Base-by-base conservation (phyloP, 768 basidiomycete species). In the Tylopilus sp. region DNA sequence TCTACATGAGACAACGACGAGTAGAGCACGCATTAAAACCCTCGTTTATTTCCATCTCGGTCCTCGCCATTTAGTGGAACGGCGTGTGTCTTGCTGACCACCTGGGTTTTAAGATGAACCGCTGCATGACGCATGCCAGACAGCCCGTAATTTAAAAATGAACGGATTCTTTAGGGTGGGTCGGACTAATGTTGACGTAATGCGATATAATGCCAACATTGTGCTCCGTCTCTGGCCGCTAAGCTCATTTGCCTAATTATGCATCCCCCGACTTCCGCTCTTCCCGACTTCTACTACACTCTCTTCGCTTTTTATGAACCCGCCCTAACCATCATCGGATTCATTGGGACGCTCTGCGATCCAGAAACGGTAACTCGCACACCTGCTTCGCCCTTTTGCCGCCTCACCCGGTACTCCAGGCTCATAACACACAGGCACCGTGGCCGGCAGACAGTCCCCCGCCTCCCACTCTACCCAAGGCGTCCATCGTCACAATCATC, bases 241-340 rank as follows among this genome's bases (percentile, higher is more conserved):
- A n/a, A n/a, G 28, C 26, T n/a, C 12, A 33, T 25, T 28, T 44
- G 26, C 54, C 52, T 48, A 28, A 28, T 28, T 56, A 79, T 79
- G 78, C 68, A 66, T 31, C 53, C 65, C 26, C 69, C 75, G 15
- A 64, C 69, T 35, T 86, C 87, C 55, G 83, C 88, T 36, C 75
- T 91, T 58, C 86, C 88, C 18, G 77, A 79, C 59, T 75, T 81
- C 53, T 91, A 91, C 70, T 90, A 82, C 69, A 75, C 80, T 40
- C 73, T 85, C 55, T 91, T 91, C 60, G 86, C 81, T 23, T 73
- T 81, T 48, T 89, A 86, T 62, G 88, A 91, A 67, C 88, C 88
- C 0, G 73, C 81, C 23, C 68, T 91, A 50, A 81, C 85, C 18
- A 67, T 75, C 20, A 61, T 79, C 40, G 87, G 88, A 30, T 81